Conservation (phyloP, 2,329 filamentous ascomycete genomes). For the Xylaria multiplex region DNA sequence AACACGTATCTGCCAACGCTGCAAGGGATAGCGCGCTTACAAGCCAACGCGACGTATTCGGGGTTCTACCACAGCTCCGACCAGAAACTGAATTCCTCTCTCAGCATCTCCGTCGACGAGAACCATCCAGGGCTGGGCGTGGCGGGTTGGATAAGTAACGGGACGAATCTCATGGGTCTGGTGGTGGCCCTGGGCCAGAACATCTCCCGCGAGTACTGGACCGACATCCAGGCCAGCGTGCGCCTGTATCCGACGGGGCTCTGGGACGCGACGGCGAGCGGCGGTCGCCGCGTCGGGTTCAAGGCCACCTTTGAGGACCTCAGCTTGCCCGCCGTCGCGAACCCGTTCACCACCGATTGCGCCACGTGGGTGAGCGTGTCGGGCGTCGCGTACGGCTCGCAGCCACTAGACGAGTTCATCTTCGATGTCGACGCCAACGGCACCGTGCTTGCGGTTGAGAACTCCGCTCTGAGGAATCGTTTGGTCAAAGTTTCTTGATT, state of each 20-base stretch:
- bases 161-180: slow-evolving; percentile 48
- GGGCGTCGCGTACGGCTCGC: slow-evolving; percentile 44
- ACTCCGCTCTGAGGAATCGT: slow-evolving; percentile 42
- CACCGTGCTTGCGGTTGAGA: slow-evolving; percentile 43
- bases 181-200: slow-evolving; percentile 40
- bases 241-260: slow-evolving; percentile 50
- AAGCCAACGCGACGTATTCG: slow-evolving; percentile 45
- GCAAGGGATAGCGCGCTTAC: slow-evolving; percentile 41
- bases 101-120: slow-evolving; percentile 45
- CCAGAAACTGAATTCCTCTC: slow-evolving; percentile 44
- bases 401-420: slow-evolving; percentile 46
- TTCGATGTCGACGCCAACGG: slow-evolving; percentile 45
- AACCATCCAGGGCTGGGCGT: slow-evolving; percentile 47
- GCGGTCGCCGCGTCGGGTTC: slow-evolving; percentile 47
- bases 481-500: slow-evolving; percentile 38
- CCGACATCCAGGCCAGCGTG: slow-evolving; percentile 42
- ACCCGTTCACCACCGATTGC: slow-evolving; percentile 44
- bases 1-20: slow-evolving; percentile 48
- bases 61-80: slow-evolving; percentile 43
- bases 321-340: slow-evolving; percentile 30
- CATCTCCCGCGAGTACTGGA: slow-evolving; percentile 37
- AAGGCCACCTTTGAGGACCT: slow-evolving; percentile 51
- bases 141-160: slow-evolving; percentile 49
- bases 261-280: slow-evolving; percentile 44
- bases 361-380: slow-evolving; percentile 43